Evolutionary conservation across 495 filamentous ascomycete species (phyloP).

Genomic region (Oleoguttula mirabilis): DNA sequence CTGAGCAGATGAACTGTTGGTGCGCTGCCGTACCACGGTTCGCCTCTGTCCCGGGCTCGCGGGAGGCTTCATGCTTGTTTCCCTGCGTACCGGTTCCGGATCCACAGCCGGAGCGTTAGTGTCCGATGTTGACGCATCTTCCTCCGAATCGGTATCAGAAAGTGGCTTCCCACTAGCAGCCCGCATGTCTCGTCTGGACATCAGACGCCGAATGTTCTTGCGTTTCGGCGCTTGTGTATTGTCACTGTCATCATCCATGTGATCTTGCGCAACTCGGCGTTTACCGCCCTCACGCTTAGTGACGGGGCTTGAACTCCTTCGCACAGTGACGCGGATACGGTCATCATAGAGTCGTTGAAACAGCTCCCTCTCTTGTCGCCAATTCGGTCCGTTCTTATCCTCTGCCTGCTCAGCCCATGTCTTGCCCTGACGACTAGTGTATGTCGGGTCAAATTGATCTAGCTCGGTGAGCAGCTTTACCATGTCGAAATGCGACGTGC

Average conservation of each 20-base stretch:
- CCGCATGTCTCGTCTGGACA: constrained; percentile 17
- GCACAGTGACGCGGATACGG: not conserved
- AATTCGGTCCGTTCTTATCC: constrained; percentile 68
- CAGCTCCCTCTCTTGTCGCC: constrained; percentile 79
- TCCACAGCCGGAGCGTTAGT: not conserved
- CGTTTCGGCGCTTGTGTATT: constrained; percentile 9
- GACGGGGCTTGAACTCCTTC: constrained; percentile 18
- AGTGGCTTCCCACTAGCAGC: constrained; percentile 9
- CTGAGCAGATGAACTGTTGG: constrained; percentile 13
- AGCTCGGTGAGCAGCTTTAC: constrained; percentile 69
- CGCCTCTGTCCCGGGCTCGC: constrained; percentile 1
- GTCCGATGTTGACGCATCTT: constrained; percentile 1
- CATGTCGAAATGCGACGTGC: constrained; percentile 73
- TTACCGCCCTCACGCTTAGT: constrained; percentile 16
- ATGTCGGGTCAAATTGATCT: constrained; percentile 58
- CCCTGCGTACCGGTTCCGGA: too few species aligned
- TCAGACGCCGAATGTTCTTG: constrained; percentile 14
- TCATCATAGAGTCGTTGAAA: constrained; percentile 69
- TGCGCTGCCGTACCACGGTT: not conserved
- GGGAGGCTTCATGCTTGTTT: constrained; percentile 8
- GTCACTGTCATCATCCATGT: constrained; percentile 11
- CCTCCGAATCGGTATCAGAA: constrained; percentile 7
- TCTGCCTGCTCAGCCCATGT: constrained; percentile 77
- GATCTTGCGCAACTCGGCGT: not conserved
- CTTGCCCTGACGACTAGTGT: constrained; percentile 51